A percentile compares a stretch with the other conserved stretches of the same genome.
These are phyloP conservation scores for Ophiocytium majus DNA, from an alignment of 352 stramenopile genomes.

Conservation along the genomic window DNA sequence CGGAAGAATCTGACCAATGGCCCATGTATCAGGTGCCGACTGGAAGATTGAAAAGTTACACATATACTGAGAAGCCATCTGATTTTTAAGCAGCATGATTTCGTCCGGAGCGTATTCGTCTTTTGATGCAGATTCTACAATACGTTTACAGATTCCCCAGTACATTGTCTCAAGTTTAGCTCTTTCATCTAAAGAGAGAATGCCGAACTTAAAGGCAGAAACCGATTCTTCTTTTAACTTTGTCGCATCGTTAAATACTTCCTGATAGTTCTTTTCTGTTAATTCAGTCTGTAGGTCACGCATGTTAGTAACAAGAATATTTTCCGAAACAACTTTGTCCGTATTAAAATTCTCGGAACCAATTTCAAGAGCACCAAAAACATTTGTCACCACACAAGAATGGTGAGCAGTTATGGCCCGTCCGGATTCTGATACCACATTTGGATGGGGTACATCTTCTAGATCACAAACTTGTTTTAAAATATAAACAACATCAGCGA, in stretches of 20 bases:
- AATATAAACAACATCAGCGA: conserved; percentile 1
- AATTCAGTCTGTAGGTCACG: neutral
- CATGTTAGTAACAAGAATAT: conserved; percentile 12
- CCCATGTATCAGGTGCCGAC: conserved; percentile 7
- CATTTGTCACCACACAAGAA: conserved; percentile 14
- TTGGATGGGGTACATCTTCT: conserved; percentile 7
- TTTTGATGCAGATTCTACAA: neutral
- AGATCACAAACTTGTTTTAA: conserved; percentile 9
- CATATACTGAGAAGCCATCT: conserved; percentile 12
- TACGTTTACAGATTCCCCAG: neutral
- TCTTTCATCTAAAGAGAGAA: conserved; percentile 11
- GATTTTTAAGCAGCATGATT: neutral
- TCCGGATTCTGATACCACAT: conserved; percentile 6
- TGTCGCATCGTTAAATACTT: neutral
- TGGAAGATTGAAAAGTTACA: conserved; percentile 17
- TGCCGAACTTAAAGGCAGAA: conserved; percentile 17
- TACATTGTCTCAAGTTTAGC: conserved; percentile 8
- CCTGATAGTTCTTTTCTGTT: neutral
- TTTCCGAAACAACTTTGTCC: conserved; percentile 1
- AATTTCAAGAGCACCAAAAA: conserved; percentile 12
- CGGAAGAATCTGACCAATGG: conserved; percentile 11
- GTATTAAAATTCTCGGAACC: conserved; percentile 6
- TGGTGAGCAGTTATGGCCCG: conserved; percentile 12
- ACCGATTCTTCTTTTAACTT: conserved; percentile 10
- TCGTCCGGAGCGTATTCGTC: conserved; percentile 1